Base-by-base conservation (phyloP, 345 rosid genomes). In the Abelmoschus esculentus region DNA sequence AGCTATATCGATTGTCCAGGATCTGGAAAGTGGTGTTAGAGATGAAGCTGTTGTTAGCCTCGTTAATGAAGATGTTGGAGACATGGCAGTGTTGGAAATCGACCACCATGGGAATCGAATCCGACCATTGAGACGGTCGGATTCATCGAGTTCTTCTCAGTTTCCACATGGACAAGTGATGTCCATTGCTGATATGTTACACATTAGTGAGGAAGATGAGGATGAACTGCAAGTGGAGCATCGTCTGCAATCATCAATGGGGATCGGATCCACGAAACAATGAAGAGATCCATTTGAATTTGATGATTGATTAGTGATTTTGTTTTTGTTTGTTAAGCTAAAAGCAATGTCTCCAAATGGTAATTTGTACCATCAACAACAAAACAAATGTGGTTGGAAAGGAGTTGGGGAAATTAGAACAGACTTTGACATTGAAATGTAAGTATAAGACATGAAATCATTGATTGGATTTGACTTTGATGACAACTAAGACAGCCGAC, bases 211-310 rank as follows among this genome's bases (percentile, higher is more conserved):
- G 13, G 83, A 76, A 4, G 76, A 70, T 2, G 69, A 40, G n/a
- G 80, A 40, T 11, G 80, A 74, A 44, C 55, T 44, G 7, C 52
- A 62, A 36, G 67, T 34, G 67, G 55, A 59, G 3, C 26, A 42
- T 28, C 32, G 13, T 40, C 15, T 15, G n/a, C 61, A 68, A 40
- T 40, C 63, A 12, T 40, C 70, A 44, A 70, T 42, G n/a, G 81
- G 70, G 3, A 54, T 52, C 7, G 75, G 75, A 31, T 58, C 71
- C 61, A 69, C 73, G 4, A 65, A 66, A 67, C 67, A 66, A 70
- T 80, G 76, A 83, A 75, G 79, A 83, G 91, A 83, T 80, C 87
- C 0, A 42, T 79, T 57, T n/a, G n/a, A n/a, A n/a, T n/a, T n/a
- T n/a, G n/a, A n/a, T n/a, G n/a, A n/a, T n/a, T n/a, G n/a, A n/a